Conservation (phyloP, 1,284 basidiomycete genomes). For the Coniferiporia sulphurascens region DNA sequence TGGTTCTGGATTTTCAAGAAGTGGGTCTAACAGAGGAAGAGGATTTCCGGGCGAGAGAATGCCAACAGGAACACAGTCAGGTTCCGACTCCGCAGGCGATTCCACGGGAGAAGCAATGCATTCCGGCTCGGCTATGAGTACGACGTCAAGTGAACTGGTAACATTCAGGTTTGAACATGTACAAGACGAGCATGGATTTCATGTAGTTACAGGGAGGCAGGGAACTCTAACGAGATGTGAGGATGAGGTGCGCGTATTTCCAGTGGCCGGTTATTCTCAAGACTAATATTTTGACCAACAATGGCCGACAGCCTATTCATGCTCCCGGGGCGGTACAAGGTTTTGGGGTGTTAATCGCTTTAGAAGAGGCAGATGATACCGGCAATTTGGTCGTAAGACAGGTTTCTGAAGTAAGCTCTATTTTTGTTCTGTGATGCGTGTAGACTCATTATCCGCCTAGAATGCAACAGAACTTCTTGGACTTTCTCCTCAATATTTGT, state of each 20-base stretch:
- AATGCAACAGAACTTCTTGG: conserved; percentile 70
- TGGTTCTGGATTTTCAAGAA: conserved; percentile 4
- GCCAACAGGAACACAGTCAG: not conserved
- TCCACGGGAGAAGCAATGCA: not conserved
- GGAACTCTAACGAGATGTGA: conserved; percentile 69
- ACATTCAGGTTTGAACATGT: conserved; percentile 68
- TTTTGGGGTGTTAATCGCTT: conserved; percentile 78
- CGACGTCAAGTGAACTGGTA: conserved; percentile 25
- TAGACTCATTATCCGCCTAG: conserved; percentile 25
- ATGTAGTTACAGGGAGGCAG: conserved; percentile 71
- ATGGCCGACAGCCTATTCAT: conserved; percentile 63
- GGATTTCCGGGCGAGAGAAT: not conserved
- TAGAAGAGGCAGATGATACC: conserved; percentile 61
- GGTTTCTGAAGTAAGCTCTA: conserved; percentile 67
- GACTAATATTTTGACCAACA: not conserved
- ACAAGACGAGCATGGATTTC: conserved; percentile 66
- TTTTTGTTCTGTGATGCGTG: no score
- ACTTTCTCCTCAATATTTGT: conserved; percentile 73
- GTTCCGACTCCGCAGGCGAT: conserved; percentile 14
- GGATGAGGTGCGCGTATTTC: conserved; percentile 57
- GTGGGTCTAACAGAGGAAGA: not conserved
- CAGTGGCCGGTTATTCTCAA: not conserved
- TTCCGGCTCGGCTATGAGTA: conserved; percentile 1
- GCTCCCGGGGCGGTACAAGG: conserved; percentile 84
- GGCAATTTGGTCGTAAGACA: conserved; percentile 67